These are phyloP conservation scores for Candida argentea DNA, from an alignment of 805 yeast species.

Conservation along the genomic window DNA sequence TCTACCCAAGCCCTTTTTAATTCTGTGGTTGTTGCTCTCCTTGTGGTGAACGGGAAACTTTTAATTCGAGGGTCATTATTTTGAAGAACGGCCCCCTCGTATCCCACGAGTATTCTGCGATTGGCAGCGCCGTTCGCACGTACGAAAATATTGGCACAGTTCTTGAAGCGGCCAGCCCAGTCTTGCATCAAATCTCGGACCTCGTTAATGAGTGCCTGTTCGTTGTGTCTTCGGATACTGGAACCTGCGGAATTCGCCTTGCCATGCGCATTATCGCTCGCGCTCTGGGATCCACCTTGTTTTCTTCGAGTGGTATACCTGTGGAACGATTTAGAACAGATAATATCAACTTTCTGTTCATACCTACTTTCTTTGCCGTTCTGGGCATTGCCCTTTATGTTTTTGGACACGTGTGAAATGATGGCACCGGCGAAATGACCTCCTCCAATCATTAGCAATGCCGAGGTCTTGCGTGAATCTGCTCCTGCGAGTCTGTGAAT, in stretches of 20 bases:
- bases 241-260: conserved; percentile 97
- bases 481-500: conserved; percentile 22
- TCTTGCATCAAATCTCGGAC: conserved; percentile 53
- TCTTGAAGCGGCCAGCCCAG: conserved; percentile 54
- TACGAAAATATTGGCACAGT: conserved; percentile 63
- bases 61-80: conserved; percentile 53
- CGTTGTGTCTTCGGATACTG: conserved; percentile 79
- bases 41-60: conserved; percentile 80
- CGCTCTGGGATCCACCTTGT: conserved; percentile 95
- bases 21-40: conserved; percentile 75
- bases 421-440: conserved; percentile 98
- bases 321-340: conserved; percentile 81
- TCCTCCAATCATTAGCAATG: conserved; percentile 89
- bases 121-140: conserved; percentile 72
- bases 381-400: conserved; percentile 46
- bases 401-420: conserved; percentile 56
- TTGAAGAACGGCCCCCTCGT: conserved; percentile 45
- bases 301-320: conserved; percentile 93
- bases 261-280: conserved; percentile 85
- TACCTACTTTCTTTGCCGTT: conserved; percentile 37
- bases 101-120: conserved; percentile 55
- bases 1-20: conserved; percentile 78
- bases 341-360: conserved; percentile 53
- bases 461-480: conserved; percentile 35
- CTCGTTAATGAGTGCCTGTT: conserved; percentile 70